Evolutionary conservation across 805 yeast genomes (phyloP), one percentile per base, ranked within the genome.

Genomic region (Wickerhamomyces canadensis): DNA sequence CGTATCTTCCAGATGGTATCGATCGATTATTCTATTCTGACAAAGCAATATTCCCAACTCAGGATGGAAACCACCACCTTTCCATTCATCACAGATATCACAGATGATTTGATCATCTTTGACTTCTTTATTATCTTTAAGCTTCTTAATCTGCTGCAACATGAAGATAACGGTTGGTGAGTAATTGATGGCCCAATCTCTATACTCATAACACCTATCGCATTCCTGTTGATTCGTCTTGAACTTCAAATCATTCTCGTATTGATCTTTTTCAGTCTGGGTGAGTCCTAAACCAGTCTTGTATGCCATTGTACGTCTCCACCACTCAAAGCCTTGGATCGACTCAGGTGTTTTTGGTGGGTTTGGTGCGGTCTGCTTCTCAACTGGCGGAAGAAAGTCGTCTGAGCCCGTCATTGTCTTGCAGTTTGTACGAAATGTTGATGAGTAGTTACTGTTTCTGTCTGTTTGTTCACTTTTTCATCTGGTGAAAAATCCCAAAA

Each of bases 51-150:
- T 80, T 2, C 98, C 98, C 30, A 76, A 58, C 27, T 86, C 84
- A 0, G 98, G 97, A 55, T 89, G 87, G 60, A 83, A 93, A 3
- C 98, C 98, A 31, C 98, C 98, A 27, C 87, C 80, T 51, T 80
- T 76, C 63, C 72, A 68, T 43, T 85, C 95, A 44, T 83, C 86
- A 59, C 98, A 93, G 9, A 73, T 72, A 36, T 78, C 93, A 58
- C 98, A 93, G 13, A 76, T 67, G 36, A 91, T 77, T 48, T 80
- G 78, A 19, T 57, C 50, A 13, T 64, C 60, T 37, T 62, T 58
- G 28, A 79, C 58, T 14, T 69, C 68, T 10, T 76, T 80, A n/a
- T 74, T 74, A 10, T 76, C 80, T n/a, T 74, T 74, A 8, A 34
- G 28, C 49, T 84, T 80, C 28, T 72, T 70, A 33, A 93, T 80